These are phyloP conservation scores for Glycine tomentella DNA, from an alignment of 306 rosid genomes.

Conservation along the genomic window DNA sequence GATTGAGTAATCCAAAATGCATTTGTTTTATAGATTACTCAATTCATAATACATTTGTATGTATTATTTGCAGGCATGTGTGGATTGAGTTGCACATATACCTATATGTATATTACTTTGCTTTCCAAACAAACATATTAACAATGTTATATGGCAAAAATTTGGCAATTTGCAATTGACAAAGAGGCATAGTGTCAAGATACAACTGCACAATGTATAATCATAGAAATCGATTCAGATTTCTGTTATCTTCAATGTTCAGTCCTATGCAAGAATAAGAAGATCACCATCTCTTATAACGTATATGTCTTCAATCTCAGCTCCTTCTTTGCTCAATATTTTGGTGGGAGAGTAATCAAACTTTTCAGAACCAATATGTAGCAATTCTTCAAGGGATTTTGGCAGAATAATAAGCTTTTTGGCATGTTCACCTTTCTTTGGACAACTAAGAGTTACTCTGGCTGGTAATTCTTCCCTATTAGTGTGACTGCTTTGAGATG, in stretches of 20 bases:
- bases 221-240: no score
- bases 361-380: slow-evolving; percentile 62
- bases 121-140: no score
- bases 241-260: not conserved
- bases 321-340: slow-evolving; percentile 64
- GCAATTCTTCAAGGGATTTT: slow-evolving; percentile 51
- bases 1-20: no score
- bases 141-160: not conserved
- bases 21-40: no score
- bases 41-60: no score
- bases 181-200: not conserved
- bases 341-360: slow-evolving; percentile 53
- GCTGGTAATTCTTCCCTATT: not conserved
- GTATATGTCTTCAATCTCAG: slow-evolving; percentile 66
- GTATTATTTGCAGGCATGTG: no score
- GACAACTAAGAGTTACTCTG: slow-evolving; percentile 63
- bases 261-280: slow-evolving; percentile 52
- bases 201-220: not conserved
- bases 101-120: no score
- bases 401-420: slow-evolving; percentile 66
- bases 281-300: slow-evolving; percentile 72
- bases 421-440: slow-evolving; percentile 50
- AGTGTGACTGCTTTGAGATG: slow-evolving; percentile 18
- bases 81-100: no score
- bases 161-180: not conserved